Percentiles rank a stretch among this genome's conserved stretches.
These are phyloP conservation scores for Aspergillus ustus DNA, from an alignment of 2,329 filamentous ascomycete species.

Conservation along the genomic window DNA sequence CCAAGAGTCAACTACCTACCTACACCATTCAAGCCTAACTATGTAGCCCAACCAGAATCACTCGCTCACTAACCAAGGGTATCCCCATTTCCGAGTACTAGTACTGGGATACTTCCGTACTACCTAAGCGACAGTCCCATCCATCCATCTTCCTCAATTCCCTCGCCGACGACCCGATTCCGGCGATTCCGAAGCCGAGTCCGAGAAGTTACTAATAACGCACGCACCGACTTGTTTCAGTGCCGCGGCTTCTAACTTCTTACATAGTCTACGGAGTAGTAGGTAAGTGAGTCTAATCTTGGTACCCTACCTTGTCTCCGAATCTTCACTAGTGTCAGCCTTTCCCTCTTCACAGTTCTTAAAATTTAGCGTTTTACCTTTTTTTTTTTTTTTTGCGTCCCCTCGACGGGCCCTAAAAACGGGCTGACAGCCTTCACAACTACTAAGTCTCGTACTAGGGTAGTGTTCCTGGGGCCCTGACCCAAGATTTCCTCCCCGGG, in stretches of 20 bases:
- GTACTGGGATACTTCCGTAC: neutral
- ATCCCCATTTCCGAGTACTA: no score
- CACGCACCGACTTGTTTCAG: neutral
- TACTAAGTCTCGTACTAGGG: neutral
- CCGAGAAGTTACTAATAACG: neutral
- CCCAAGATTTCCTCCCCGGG: neutral
- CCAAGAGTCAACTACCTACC: neutral
- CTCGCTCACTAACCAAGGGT: neutral
- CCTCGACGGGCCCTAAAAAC: conserved; percentile 8
- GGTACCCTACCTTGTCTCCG: neutral
- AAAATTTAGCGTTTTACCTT: neutral
- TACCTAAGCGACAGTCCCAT: neutral
- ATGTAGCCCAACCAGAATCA: conserved; percentile 15
- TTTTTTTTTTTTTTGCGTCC: neutral
- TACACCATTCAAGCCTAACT: neutral
- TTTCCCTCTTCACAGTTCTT: no score
- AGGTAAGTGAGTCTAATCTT: neutral
- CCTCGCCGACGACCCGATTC: neutral
- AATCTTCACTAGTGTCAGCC: neutral
- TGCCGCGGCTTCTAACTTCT: neutral
- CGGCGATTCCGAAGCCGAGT: neutral
- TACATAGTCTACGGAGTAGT: no score
- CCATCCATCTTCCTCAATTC: neutral
- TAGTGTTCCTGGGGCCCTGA: neutral
- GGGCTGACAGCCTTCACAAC: neutral